These are phyloP conservation scores for Zangia roseola DNA, from an alignment of 768 basidiomycete species.

Conservation along the genomic window DNA sequence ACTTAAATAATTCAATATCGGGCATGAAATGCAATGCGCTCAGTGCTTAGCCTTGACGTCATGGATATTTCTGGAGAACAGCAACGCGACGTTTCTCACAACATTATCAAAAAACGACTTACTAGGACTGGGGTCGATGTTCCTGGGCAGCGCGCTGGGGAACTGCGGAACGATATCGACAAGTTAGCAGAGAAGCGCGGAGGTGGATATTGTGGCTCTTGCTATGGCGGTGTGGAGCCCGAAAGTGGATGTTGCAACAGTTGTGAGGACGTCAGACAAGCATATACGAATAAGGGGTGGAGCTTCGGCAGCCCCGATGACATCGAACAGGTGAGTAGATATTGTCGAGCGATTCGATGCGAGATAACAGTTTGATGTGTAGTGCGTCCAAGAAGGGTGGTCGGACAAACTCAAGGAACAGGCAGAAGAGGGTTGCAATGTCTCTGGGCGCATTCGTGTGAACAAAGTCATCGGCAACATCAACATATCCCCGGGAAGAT, in stretches of 20 bases:
- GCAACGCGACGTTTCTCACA: slow-evolving; percentile 88
- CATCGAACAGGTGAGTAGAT: slow-evolving; percentile 80
- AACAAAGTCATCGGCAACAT: slow-evolving; percentile 98
- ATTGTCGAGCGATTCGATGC: background rate
- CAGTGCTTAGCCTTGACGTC: slow-evolving; percentile 93
- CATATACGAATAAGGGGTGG: slow-evolving; percentile 93
- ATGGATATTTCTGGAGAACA: slow-evolving; percentile 99
- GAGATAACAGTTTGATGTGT: background rate
- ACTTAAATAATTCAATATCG: background rate
- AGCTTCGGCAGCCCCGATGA: slow-evolving; percentile 88
- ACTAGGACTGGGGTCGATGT: slow-evolving; percentile 58
- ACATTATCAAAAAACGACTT: slow-evolving; percentile 81
- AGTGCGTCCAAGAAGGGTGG: slow-evolving; percentile 97
- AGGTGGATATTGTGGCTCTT: slow-evolving; percentile 86
- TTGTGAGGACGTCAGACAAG: slow-evolving; percentile 90
- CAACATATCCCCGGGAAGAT: slow-evolving; percentile 90
- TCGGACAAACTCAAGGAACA: slow-evolving; percentile 90
- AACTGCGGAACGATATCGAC: slow-evolving; percentile 87
- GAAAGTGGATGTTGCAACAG: slow-evolving; percentile 88
- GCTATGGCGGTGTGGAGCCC: slow-evolving; percentile 84
- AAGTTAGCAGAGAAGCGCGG: slow-evolving; percentile 62
- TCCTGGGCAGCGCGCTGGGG: slow-evolving; percentile 50
- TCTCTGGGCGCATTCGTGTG: slow-evolving; percentile 87
- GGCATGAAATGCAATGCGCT: background rate
- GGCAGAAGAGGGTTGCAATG: slow-evolving; percentile 90